Base-by-base conservation (phyloP, 1,284 basidiomycete species). In the Takashimella tepidaria region DNA sequence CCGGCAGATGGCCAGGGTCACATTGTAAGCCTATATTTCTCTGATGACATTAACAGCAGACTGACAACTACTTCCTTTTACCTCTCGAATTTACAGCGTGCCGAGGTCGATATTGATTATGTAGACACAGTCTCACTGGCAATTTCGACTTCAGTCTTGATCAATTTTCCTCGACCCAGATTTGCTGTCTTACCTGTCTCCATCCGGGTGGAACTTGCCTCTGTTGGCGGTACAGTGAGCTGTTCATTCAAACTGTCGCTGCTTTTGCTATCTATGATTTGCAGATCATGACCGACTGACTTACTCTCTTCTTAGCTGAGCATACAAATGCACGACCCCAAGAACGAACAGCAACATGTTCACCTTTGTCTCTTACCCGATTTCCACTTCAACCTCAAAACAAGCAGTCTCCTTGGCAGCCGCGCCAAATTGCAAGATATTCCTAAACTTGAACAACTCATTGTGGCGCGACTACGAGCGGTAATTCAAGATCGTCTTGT, bases 401-500 rank as follows among this genome's bases (percentile, higher is more conserved):
- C 80, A 0, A 77, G 78, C 3, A 80, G 77, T 46, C 68, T 82
- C 16, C 70, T 83, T 3, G 81, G 81, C 4, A 78, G 77, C 19
- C 64, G 80, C 49, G 81, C 81, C 4, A 82, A 82, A 66, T 69
- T 83, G 19, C 80, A 82, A 75, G 81, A 83, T 60, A 78, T 82
- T 2, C 81, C 81, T 10, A 83, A 83, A 63, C 77, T 83, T 41
- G 81, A 83, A 58, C 81, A 83, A 62, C 73, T 83, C 25, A 74
- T 83, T 49, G 62, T 79, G 2, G 76, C 77, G 3, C 73, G 81
- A 3, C 61, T 82, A 0, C 72, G 80, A 24, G 72, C 72, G 2
- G 76, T 73, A 47, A 76, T 83, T 16, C 75, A 77, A 55, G 78
- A 80, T 53, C 73, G 76, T 3, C 66, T 80, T 48, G 80, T 81